A percentile compares a stretch with the other conserved stretches of the same genome.
Evolutionary conservation across 1,139 yeast species (phyloP).

Genomic region (Debaryomycetaceae sp.): DNA sequence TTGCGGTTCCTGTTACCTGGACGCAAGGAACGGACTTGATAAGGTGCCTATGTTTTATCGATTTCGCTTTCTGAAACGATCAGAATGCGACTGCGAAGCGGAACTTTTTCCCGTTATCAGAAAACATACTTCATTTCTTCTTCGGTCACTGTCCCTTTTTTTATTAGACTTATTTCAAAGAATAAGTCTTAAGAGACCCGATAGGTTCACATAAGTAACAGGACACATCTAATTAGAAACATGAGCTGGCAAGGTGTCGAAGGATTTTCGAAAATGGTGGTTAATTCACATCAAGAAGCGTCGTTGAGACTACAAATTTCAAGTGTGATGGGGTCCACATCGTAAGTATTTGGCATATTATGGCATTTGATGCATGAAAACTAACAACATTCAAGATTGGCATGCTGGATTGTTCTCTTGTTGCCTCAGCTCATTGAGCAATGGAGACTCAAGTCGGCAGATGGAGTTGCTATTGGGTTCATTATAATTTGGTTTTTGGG

Average conservation of each 20-base stretch:
- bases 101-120: neutral
- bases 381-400: constrained; percentile 35
- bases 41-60: too few species aligned
- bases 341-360: constrained; percentile 25
- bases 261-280: neutral
- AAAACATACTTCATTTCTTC: neutral
- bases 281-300: neutral
- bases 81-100: neutral
- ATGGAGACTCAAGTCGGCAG: constrained; percentile 75
- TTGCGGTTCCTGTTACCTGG: too few species aligned
- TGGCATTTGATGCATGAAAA: constrained; percentile 3
- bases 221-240: neutral
- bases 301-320: constrained; percentile 42
- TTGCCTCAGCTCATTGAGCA: constrained; percentile 81
- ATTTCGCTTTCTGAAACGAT: too few species aligned
- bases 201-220: too few species aligned
- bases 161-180: too few species aligned
- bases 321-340: constrained; percentile 66
- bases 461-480: constrained; percentile 73
- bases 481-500: constrained; percentile 72
- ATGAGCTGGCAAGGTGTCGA: neutral
- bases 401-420: constrained; percentile 80
- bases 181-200: too few species aligned
- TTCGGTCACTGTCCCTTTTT: neutral
- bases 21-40: too few species aligned